Percentiles rank a stretch among this genome's conserved stretches.
Evolutionary conservation across 345 rosid species (phyloP).

Genomic region (Raphanus raphanistrum): DNA sequence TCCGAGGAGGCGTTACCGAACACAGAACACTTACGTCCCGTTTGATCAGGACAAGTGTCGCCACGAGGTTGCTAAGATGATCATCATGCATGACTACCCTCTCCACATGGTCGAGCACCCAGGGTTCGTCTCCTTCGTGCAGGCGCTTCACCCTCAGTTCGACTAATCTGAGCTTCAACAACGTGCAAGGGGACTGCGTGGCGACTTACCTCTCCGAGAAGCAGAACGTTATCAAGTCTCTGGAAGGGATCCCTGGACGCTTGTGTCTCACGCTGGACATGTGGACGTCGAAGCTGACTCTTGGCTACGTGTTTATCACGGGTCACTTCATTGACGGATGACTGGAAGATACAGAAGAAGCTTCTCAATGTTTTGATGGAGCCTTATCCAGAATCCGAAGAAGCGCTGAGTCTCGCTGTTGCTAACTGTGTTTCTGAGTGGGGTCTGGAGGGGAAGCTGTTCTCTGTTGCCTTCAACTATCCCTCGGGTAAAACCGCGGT

Average conservation of each 20-base stretch:
- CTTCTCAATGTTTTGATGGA: neutral
- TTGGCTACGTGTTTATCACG: neutral
- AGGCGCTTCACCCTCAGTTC: neutral
- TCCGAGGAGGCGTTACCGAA: neutral
- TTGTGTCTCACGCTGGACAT: neutral
- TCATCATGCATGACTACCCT: constrained; percentile 1
- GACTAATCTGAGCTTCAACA: neutral
- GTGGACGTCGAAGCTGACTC: neutral
- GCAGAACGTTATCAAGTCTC: neutral
- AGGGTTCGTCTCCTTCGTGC: neutral
- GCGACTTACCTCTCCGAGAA: neutral
- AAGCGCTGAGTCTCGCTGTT: neutral
- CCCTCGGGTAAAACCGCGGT: neutral
- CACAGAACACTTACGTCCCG: neutral
- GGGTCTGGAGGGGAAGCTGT: neutral
- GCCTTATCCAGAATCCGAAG: neutral
- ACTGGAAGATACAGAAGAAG: neutral
- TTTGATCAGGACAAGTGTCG: neutral
- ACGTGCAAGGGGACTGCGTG: neutral
- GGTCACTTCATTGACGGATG: neutral
- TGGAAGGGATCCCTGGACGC: neutral
- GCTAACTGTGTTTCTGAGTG: neutral
- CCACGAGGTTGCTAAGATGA: neutral
- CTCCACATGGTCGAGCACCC: neutral
- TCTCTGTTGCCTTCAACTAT: neutral